A percentile compares a stretch with the other conserved stretches of the same genome.
These are phyloP conservation scores for Exophiala dermatitidis DNA, from an alignment of 2,329 filamentous ascomycete genomes.

Conservation along the genomic window DNA sequence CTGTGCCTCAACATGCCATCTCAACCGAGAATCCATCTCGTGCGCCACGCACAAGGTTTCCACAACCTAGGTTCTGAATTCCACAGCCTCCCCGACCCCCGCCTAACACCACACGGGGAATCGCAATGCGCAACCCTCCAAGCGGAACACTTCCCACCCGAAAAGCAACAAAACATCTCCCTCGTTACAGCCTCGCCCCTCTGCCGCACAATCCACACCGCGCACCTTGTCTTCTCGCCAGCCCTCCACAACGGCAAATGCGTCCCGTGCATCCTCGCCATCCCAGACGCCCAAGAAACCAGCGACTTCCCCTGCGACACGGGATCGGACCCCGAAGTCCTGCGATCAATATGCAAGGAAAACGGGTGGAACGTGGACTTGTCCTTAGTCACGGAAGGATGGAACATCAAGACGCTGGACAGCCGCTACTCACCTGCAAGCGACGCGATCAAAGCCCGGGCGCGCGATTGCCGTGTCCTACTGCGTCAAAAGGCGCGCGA, in stretches of 20 bases:
- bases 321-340: constrained; percentile 51
- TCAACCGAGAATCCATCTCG: constrained; percentile 23
- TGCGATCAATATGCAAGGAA: constrained; percentile 55
- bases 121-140: constrained; percentile 63
- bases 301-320: constrained; percentile 68
- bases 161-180: constrained; percentile 46
- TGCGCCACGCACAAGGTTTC: constrained; percentile 51
- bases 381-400: constrained; percentile 53
- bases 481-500: constrained; percentile 51
- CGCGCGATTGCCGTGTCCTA: constrained; percentile 53
- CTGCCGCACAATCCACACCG: constrained; percentile 72
- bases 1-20: constrained; percentile 5
- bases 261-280: constrained; percentile 51
- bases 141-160: constrained; percentile 49
- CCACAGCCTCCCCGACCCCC: constrained; percentile 67
- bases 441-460: constrained; percentile 53
- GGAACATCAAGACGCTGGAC: constrained; percentile 58
- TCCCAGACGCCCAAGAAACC: constrained; percentile 74
- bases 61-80: constrained; percentile 71
- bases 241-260: constrained; percentile 41
- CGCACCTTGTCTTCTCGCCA: constrained; percentile 60
- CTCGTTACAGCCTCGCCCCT: constrained; percentile 68
- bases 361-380: constrained; percentile 55
- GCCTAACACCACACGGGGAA: constrained; percentile 67
- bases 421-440: constrained; percentile 42